Conservation (phyloP, 352 stramenopile genomes). For the Globisporangium recalcitrans region DNA sequence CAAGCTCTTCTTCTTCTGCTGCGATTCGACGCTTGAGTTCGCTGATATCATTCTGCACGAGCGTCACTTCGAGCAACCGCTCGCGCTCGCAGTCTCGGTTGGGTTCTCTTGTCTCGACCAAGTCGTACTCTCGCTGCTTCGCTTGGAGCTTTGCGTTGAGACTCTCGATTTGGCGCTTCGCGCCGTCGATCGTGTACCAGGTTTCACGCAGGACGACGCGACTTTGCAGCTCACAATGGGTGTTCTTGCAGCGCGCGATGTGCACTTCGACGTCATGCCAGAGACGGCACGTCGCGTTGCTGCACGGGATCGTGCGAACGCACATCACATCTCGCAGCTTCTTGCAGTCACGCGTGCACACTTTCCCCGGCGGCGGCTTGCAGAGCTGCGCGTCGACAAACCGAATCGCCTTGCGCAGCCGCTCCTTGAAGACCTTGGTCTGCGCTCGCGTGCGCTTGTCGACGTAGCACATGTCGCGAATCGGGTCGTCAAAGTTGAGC, state of each 20-base stretch:
- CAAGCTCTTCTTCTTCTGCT: constrained; percentile 35
- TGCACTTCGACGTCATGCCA: constrained; percentile 69
- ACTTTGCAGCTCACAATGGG: constrained; percentile 58
- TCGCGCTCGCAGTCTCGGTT: constrained; percentile 18
- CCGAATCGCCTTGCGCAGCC: constrained; percentile 48
- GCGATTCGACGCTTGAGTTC: constrained; percentile 59
- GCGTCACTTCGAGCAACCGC: constrained; percentile 26
- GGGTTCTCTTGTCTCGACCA: constrained; percentile 15
- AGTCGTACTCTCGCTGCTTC: constrained; percentile 38
- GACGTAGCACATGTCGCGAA: constrained; percentile 57
- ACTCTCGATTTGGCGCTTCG: constrained; percentile 34
- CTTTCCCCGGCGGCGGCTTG: constrained; percentile 36
- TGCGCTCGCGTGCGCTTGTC: constrained; percentile 39
- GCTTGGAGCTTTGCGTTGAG: constrained; percentile 18
- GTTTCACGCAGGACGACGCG: constrained; percentile 60
- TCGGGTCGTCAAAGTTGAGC: constrained; percentile 52
- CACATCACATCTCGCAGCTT: constrained; percentile 63
- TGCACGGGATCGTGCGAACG: constrained; percentile 43
- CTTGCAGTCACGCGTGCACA: constrained; percentile 38
- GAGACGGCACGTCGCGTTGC: constrained; percentile 55
- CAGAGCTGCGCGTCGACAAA: constrained; percentile 64
- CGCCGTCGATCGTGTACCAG: constrained; percentile 60
- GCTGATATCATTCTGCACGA: constrained; percentile 48
- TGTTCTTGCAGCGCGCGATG: constrained; percentile 51
- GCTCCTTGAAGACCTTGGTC: constrained; percentile 64